These are phyloP conservation scores for Psidium guajava DNA, from an alignment of 345 rosid genomes.

Conservation along the genomic window DNA sequence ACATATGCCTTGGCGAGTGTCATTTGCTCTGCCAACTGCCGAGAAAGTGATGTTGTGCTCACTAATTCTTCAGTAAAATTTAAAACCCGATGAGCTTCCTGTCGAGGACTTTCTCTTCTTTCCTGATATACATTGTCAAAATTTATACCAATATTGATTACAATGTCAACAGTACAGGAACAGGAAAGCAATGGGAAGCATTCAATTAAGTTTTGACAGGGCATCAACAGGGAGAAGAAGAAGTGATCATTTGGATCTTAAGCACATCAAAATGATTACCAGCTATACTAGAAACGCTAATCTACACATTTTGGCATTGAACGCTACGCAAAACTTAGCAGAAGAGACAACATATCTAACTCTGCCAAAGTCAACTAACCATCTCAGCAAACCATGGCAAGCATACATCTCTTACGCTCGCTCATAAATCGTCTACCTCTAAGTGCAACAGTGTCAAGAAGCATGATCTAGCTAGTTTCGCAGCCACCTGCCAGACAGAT, in stretches of 20 bases:
- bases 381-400: neutral
- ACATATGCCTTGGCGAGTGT: slow-evolving; percentile 94
- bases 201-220: neutral
- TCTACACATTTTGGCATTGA: neutral
- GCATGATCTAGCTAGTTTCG: neutral
- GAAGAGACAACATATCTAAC: neutral
- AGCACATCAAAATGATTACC: neutral
- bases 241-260: neutral
- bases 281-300: neutral
- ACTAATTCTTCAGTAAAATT: slow-evolving; percentile 66
- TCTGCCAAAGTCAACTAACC: neutral
- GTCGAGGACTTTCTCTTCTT: slow-evolving; percentile 27
- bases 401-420: neutral
- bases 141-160: neutral
- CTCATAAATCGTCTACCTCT: neutral
- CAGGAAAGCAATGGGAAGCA: neutral
- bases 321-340: neutral
- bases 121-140: slow-evolving; percentile 29
- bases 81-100: slow-evolving; percentile 23
- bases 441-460: neutral
- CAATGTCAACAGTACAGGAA: neutral
- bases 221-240: neutral
- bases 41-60: slow-evolving; percentile 67
- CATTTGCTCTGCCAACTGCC: slow-evolving; percentile 90
- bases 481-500: neutral